Evolutionary conservation across 2,329 filamentous ascomycete genomes (phyloP).

Genomic region (Triangularia setosa): DNA sequence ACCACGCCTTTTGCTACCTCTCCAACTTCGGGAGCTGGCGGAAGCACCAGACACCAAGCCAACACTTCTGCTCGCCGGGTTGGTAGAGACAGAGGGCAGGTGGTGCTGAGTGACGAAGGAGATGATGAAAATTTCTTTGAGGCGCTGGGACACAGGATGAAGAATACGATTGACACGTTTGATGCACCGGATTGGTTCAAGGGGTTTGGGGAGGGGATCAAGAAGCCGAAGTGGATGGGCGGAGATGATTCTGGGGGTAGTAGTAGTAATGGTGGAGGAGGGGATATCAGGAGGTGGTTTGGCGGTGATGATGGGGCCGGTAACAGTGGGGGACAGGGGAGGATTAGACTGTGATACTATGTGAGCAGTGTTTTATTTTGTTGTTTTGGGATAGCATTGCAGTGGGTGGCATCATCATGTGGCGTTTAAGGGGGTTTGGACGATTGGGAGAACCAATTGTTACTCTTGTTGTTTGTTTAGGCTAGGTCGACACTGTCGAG

Average conservation of each 20-base stretch:
- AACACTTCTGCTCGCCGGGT: slow-evolving; percentile 30
- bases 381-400: slow-evolving; percentile 6
- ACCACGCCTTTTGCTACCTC: slow-evolving; percentile 44
- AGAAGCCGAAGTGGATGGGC: slow-evolving; percentile 78
- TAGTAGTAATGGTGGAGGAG: slow-evolving; percentile 28
- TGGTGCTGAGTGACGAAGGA: slow-evolving; percentile 38
- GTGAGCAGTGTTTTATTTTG: background rate
- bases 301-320: slow-evolving; percentile 27
- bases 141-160: slow-evolving; percentile 77
- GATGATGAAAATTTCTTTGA: slow-evolving; percentile 81
- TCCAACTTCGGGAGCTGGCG: slow-evolving; percentile 25
- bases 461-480: slow-evolving; percentile 40
- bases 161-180: slow-evolving; percentile 84
- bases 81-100: slow-evolving; percentile 11
- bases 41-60: slow-evolving; percentile 21
- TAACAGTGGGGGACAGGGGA: slow-evolving; percentile 37
- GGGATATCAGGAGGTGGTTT: slow-evolving; percentile 57
- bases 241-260: slow-evolving; percentile 44
- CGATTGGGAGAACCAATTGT: background rate
- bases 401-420: slow-evolving; percentile 5
- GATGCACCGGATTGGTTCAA: slow-evolving; percentile 80
- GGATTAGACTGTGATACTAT: slow-evolving; percentile 30
- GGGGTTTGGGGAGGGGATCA: slow-evolving; percentile 67
- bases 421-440: slow-evolving; percentile 4
- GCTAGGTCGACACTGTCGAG: too few species aligned